A percentile compares a stretch with the other conserved stretches of the same genome.
Conservation (phyloP, 2,329 filamentous ascomycete species). For the Xylaria sp. region DNA sequence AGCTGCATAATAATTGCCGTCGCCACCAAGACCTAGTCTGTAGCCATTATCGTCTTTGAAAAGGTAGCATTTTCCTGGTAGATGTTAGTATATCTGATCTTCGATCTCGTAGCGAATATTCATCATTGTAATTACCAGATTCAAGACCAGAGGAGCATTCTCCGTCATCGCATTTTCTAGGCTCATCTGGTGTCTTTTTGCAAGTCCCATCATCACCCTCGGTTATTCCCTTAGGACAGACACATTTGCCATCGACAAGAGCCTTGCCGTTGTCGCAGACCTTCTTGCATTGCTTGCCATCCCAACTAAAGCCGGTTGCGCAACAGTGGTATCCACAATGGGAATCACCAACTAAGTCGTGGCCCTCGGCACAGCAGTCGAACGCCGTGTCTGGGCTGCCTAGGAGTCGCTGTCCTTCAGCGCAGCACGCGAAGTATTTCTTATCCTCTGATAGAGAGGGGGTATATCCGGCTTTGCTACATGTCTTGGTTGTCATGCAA, state of each 20-base stretch:
- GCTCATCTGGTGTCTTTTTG: slow-evolving; percentile 17
- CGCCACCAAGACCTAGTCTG: slow-evolving; percentile 24
- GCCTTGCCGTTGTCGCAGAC: slow-evolving; percentile 28
- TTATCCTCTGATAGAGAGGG: slow-evolving; percentile 29
- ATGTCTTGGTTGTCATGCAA: slow-evolving; percentile 20
- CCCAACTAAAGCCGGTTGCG: slow-evolving; percentile 28
- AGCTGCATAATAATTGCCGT: slow-evolving; percentile 25
- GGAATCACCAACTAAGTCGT: slow-evolving; percentile 27
- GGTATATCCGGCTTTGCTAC: slow-evolving; percentile 22
- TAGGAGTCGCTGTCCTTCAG: slow-evolving; percentile 28
- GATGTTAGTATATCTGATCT: not conserved
- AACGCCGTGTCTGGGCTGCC: slow-evolving; percentile 31
- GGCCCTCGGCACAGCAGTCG: slow-evolving; percentile 35
- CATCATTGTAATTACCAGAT: slow-evolving; percentile 23
- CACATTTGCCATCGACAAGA: slow-evolving; percentile 32
- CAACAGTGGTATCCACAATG: slow-evolving; percentile 32
- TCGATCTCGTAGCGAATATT: not conserved
- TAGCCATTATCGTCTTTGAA: slow-evolving; percentile 31
- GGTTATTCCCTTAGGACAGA: slow-evolving; percentile 28
- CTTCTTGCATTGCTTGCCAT: slow-evolving; percentile 29
- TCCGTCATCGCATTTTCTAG: slow-evolving; percentile 10
- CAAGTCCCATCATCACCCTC: slow-evolving; percentile 28
- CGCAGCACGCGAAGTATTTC: slow-evolving; percentile 35
- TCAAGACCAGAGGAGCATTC: slow-evolving; percentile 34
- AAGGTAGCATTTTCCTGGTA: slow-evolving; percentile 30